Percentiles rank a stretch among this genome's conserved stretches.
These are phyloP conservation scores for Capsella bursapastoris DNA, from an alignment of 345 rosid species.

Conservation along the genomic window DNA sequence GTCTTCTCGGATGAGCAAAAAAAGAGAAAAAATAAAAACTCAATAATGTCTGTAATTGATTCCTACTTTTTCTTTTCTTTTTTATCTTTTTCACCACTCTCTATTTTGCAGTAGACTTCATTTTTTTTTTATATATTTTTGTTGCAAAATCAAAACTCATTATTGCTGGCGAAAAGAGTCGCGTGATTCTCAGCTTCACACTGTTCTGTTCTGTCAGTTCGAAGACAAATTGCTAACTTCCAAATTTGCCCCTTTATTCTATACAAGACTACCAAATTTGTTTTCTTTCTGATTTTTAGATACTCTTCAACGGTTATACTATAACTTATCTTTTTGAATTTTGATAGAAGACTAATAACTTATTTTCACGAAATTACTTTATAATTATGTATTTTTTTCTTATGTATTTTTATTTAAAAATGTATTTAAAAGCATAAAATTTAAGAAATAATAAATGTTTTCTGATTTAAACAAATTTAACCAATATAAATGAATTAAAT, in stretches of 20 bases:
- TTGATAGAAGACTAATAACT: neutral
- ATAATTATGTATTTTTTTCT: too few species aligned
- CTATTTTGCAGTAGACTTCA: constrained; percentile 18
- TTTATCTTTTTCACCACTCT: constrained; percentile 16
- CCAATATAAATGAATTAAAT: too few species aligned
- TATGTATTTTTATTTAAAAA: too few species aligned
- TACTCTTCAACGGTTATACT: constrained; percentile 24
- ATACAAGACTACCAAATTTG: neutral
- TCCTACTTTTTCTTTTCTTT: constrained; percentile 9
- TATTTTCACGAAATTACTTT: neutral
- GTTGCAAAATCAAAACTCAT: constrained; percentile 4
- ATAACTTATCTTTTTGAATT: too few species aligned
- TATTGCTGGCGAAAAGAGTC: constrained; percentile 25
- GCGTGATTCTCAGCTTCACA: constrained; percentile 38
- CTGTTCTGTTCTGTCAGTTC: constrained; percentile 32
- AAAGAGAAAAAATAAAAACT: neutral
- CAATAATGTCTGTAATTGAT: constrained; percentile 39
- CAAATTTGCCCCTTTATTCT: constrained; percentile 38
- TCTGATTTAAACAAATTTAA: too few species aligned
- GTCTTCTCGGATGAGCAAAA: constrained; percentile 21
- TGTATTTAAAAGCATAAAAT: too few species aligned
- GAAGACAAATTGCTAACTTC: constrained; percentile 30
- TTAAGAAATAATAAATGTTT: too few species aligned
- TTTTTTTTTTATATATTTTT: neutral
- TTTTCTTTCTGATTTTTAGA: constrained; percentile 15